Evolutionary conservation across 164 flowering plant genomes (phyloP), one percentile per base, ranked within the genome.

Genomic region (Kingdonia uniflora): DNA sequence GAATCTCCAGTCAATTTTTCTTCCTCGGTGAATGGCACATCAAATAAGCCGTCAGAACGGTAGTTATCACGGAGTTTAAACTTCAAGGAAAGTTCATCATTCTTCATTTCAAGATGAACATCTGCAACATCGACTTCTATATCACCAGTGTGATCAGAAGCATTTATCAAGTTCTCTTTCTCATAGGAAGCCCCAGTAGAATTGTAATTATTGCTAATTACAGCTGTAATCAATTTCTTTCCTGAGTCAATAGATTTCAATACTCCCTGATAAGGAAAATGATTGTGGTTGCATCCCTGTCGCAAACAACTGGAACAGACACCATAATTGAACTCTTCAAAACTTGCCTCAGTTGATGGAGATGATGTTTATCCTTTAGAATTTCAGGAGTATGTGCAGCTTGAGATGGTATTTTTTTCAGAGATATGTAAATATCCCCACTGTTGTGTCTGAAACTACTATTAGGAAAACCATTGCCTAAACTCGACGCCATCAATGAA

Each of bases 311-410:
- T n/a, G n/a, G n/a, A n/a, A n/a, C n/a, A n/a, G n/a, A n/a, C n/a
- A n/a, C n/a, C n/a, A n/a, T n/a, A n/a, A n/a, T n/a, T n/a, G n/a
- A n/a, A 65, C 75, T 73, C 74, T 80, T 87, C 66, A 84, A 71
- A 44, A 87, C 90, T 68, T 84, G 82, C 14, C 82, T 72, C 70
- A 87, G 63, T 11, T 76, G 76, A 5, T 86, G 85, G 12, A 82
- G 77, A 1, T 85, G 84, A 37, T 75, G 61, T 65, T 77, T 85
- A 71, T 72, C 79, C 52, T 84, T 91, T 47, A 72, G 50, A 49
- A 62, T 65, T 15, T 85, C 95, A 48, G 71, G 62, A 47, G 71
- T 73, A 50, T 67, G 80, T 41, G n/a, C n/a, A n/a, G n/a, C n/a
- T n/a, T n/a, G n/a, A n/a, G n/a, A n/a, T n/a, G n/a, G n/a, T n/a